Evolutionary conservation across 75 land plant species (phyloP).

Genomic region (Pinus albicaulis): DNA sequence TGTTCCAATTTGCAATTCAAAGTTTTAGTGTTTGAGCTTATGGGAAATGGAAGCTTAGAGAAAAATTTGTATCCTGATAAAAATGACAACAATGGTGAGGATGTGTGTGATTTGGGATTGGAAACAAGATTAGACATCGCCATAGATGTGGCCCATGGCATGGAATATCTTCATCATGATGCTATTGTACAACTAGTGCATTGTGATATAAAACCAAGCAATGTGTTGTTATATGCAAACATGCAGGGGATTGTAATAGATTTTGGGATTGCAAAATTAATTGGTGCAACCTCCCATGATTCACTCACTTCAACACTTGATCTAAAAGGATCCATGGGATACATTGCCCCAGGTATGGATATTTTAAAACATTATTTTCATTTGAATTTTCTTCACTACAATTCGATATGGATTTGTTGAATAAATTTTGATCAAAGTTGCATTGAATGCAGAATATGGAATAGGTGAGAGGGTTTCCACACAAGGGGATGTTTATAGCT

Average conservation of each 20-base stretch:
- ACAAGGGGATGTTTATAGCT: too few relatives aligned
- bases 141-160: conserved; percentile 21
- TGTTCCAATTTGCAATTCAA: conserved; percentile 30
- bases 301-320: background rate
- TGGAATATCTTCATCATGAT: conserved; percentile 39
- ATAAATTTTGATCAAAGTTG: too few relatives aligned
- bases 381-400: too few relatives aligned
- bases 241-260: conserved; percentile 25
- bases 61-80: conserved; percentile 5
- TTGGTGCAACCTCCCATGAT: conserved; percentile 12
- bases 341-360: conserved; percentile 37
- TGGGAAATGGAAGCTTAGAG: conserved; percentile 33
- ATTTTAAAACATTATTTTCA: too few relatives aligned
- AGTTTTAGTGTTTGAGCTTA: conserved; percentile 35
- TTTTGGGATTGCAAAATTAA: conserved; percentile 28
- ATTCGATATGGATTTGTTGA: too few relatives aligned
- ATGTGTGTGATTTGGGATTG: conserved; percentile 10
- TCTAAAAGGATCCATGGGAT: conserved; percentile 29
- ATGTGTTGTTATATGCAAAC: conserved; percentile 35
- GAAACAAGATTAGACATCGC: conserved; percentile 10
- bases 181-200: conserved; percentile 20
- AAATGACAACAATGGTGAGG: background rate
- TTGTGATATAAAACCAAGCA: conserved; percentile 44
- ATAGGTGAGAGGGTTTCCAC: too few relatives aligned
- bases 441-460: too few relatives aligned